Conservation (phyloP, 371 early-diverging fungal species). For the Mucor ambiguus region DNA sequence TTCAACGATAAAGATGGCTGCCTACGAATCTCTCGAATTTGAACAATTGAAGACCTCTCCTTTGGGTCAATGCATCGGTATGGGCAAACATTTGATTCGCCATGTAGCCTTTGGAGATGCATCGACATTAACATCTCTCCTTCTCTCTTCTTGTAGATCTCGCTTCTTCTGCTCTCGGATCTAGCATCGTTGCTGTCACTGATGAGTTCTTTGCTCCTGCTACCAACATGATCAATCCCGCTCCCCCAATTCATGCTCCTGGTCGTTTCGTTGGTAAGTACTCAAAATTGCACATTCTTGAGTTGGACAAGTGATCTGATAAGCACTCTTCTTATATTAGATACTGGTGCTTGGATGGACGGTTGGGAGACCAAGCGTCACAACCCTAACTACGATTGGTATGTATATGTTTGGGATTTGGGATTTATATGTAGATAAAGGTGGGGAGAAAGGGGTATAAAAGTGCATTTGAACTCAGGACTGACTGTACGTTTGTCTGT, state of each 20-base stretch:
- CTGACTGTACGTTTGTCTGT: slow-evolving; percentile 4
- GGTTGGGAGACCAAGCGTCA: slow-evolving; percentile 95
- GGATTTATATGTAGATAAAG: not conserved
- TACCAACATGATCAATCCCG: slow-evolving; percentile 73
- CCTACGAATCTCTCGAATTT: slow-evolving; percentile 35
- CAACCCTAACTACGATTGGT: slow-evolving; percentile 80
- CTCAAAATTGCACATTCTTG: too few relatives aligned
- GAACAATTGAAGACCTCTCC: slow-evolving; percentile 38
- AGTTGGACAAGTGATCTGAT: not conserved
- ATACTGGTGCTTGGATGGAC: slow-evolving; percentile 81
- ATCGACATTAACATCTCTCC: not conserved
- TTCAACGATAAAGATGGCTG: slow-evolving; percentile 22
- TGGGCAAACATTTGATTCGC: not conserved
- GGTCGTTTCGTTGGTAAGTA: slow-evolving; percentile 58
- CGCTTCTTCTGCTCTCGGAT: slow-evolving; percentile 73
- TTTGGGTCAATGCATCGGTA: slow-evolving; percentile 41
- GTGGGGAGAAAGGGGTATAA: not conserved
- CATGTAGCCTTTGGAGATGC: not conserved
- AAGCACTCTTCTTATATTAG: slow-evolving; percentile 11
- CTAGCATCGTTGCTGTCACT: slow-evolving; percentile 73
- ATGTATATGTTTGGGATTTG: slow-evolving; percentile 7
- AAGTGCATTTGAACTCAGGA: not conserved
- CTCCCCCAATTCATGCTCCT: slow-evolving; percentile 70
- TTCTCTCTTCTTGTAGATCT: slow-evolving; percentile 56
- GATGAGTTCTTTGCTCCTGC: slow-evolving; percentile 92